Base-by-base conservation (phyloP, 352 stramenopile species). In the Globisporangium iwayamae region DNA sequence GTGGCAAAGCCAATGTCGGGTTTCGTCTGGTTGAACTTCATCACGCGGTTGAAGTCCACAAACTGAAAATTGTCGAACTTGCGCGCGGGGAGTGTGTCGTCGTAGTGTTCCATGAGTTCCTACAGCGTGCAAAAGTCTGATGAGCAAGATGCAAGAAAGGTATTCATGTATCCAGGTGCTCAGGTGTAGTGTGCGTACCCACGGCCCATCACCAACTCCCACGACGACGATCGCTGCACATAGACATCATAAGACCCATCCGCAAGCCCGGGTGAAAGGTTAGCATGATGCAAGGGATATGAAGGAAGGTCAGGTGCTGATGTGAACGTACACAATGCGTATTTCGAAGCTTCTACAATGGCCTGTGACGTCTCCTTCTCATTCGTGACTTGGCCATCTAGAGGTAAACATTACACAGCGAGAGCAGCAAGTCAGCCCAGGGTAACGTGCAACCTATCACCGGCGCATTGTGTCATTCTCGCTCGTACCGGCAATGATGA, bases 11-110 rank as follows among this genome's bases (percentile, higher is more conserved):
- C 77, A 22, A 87, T 56, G 7, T 89, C 83, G 1, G 80, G 80
- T 32, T 89, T 83, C 22, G 70, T 54, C 1, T 55, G 59, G 52
- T 85, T 85, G n/a, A 77, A 66, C 39, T 68, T 69, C 56, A 87
- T 76, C 39, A 91, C 69, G 45, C 75, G 47, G 52, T 74, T 82
- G 36, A 83, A 87, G 36, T 91, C 75, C 7, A 94, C 78, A 52
- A 91, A 92, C 67, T 90, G 82, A 58, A 93, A 93, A 54, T 94
- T 94, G 60, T 90, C 79, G 39, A 93, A 93, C 18, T 66, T 76
- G 20, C 83, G 80, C 43, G 58, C 56, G 0, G 82, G 80, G 13
- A 94, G 68, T 25, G 68, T 61, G 53, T 85, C 75, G 48, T 89
- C 73, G 63, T 84, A 91, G 47, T 86, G 63, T 34, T 85, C 73